phyloP scores from a whole-genome alignment of 495 filamentous ascomycete genomes.

The Aspergillus affinis region DNA sequence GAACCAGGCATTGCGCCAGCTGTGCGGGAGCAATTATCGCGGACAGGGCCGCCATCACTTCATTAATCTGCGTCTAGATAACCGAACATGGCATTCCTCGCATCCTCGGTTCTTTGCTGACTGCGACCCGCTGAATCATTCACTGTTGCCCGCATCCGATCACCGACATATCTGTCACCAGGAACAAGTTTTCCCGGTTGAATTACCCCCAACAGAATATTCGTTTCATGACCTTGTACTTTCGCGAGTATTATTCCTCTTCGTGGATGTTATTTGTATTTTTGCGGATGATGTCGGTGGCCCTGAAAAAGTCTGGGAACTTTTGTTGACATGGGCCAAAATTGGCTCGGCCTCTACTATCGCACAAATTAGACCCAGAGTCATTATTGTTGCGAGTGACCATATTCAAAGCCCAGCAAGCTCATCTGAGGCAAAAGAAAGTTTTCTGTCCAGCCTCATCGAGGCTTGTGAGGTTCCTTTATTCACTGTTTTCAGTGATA shows the following conservation, averaged over 20 bases:
- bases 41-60: constrained; percentile 1
- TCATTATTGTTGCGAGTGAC: constrained; percentile 11
- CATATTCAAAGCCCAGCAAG: background rate
- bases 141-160: background rate
- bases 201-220: constrained; percentile 4
- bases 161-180: constrained; percentile 5
- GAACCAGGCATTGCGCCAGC: constrained; percentile 12
- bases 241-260: constrained; percentile 10
- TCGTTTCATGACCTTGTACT: constrained; percentile 11
- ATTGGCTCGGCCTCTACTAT: constrained; percentile 9
- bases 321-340: constrained; percentile 10
- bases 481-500: constrained; percentile 8
- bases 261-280: constrained; percentile 15
- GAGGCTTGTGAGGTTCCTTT: constrained; percentile 1
- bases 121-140: constrained; percentile 8
- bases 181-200: constrained; percentile 6
- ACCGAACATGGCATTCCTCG: constrained; percentile 10
- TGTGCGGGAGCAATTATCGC: constrained; percentile 15
- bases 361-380: constrained; percentile 8
- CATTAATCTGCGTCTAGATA: constrained; percentile 13
- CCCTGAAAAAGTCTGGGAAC: background rate
- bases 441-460: constrained; percentile 9
- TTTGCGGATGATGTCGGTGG: constrained; percentile 18
- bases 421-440: constrained; percentile 4
- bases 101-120: constrained; percentile 14